Evolutionary conservation across 495 filamentous ascomycete genomes (phyloP), one percentile per base, ranked within the genome.

Genomic region (Aspergillus wentii): DNA sequence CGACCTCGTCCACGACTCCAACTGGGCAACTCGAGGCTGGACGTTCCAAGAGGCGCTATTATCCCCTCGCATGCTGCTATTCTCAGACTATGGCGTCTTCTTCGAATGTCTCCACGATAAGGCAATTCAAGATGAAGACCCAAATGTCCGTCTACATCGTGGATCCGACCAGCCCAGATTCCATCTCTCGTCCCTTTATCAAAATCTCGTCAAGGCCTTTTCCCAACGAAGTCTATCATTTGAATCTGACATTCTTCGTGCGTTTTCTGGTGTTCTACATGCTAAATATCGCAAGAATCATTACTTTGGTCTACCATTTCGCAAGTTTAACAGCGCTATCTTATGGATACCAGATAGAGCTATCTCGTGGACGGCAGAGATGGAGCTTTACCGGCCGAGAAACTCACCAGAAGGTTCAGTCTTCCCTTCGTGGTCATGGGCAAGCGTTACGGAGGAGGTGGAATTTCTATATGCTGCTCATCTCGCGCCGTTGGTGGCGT

Each of bases 201-300:
- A 21, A 4, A 18, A 43, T 20, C 21, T 43, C 3, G 30, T 49
- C 15, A 7, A 17, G 15, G 20, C 19, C 1, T 57, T 54, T 25
- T 48, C 46, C 13, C 30, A 13, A 3, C 38, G 53, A 7, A 25
- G 41, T 0, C 16, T 54, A 19, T 51, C 43, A 14, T 41, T 26
- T 26, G 2, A 33, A 11, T 41, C 42, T 5, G 53, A 57, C 32
- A 48, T 54, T n/a, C 39, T 57, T 13, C 23, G 32, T 8, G 53
- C 40, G 21, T 40, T 47, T 10, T 17, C 28, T 10, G 30, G 30
- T 3, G 14, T 32, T 4, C 11, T 32, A 11, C 30, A 32, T 17
- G 4, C 30, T 5, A 14, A 32, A 10, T 32, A 32, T 11, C 9
- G 30, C 3, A 32, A 10, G 8, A 4, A 32, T 4, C 15, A 16